These are phyloP conservation scores for Yamadazyma paraphyllophila DNA, from an alignment of 805 yeast genomes.

Conservation along the genomic window DNA sequence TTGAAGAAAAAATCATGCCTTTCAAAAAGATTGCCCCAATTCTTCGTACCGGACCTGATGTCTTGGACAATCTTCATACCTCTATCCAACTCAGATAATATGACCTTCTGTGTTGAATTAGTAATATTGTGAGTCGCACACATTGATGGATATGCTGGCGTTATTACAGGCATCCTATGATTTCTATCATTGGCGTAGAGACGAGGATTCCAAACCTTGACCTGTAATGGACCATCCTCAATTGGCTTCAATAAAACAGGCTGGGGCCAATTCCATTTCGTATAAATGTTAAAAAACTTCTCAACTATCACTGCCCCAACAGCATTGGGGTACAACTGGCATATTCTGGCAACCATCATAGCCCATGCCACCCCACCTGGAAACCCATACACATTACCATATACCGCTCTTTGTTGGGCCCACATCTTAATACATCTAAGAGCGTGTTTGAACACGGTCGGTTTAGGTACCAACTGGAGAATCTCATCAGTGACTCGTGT, in stretches of 20 bases:
- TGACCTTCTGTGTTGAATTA: constrained; percentile 79
- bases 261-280: constrained; percentile 98
- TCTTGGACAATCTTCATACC: constrained; percentile 72
- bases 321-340: constrained; percentile 95
- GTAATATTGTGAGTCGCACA: constrained; percentile 98
- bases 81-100: constrained; percentile 73
- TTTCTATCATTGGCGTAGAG: constrained; percentile 84
- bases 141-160: constrained; percentile 98
- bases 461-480: constrained; percentile 83
- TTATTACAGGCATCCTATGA: constrained; percentile 96
- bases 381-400: constrained; percentile 93
- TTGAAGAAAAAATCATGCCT: constrained; percentile 80
- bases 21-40: constrained; percentile 74
- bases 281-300: constrained; percentile 80
- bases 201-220: constrained; percentile 94
- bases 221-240: constrained; percentile 96
- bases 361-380: constrained; percentile 99
- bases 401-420: constrained; percentile 94
- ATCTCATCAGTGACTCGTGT: constrained; percentile 97
- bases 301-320: constrained; percentile 89
- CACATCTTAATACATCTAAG: constrained; percentile 89
- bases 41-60: constrained; percentile 57
- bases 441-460: constrained; percentile 89
- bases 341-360: constrained; percentile 95
- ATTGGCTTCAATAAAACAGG: constrained; percentile 90